These are phyloP conservation scores for Backusella sp. DNA, from an alignment of 192 early-diverging fungal species.

Conservation along the genomic window DNA sequence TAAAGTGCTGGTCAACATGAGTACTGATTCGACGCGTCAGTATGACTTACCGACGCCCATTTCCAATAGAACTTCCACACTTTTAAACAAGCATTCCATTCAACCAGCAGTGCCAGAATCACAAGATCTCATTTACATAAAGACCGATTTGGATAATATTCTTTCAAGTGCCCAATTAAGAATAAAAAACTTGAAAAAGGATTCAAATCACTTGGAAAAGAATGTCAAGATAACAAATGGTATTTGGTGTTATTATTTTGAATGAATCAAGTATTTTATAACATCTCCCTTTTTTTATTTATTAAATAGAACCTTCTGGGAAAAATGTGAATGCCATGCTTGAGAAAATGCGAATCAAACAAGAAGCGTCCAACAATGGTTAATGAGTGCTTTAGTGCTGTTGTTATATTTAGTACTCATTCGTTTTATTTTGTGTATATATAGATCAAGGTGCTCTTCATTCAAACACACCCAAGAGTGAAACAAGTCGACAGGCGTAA, in stretches of 20 bases:
- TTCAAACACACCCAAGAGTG: conserved; percentile 7
- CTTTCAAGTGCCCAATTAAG: conserved; percentile 24
- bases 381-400: background rate
- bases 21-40: conserved; percentile 20
- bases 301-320: conserved; percentile 9
- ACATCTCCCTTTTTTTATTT: background rate
- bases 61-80: background rate
- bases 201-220: conserved; percentile 25
- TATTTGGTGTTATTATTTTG: background rate
- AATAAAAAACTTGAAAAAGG: conserved; percentile 21
- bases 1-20: background rate
- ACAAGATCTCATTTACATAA: conserved; percentile 26
- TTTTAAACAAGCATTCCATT: background rate
- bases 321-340: conserved; percentile 13
- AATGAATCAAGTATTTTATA: background rate
- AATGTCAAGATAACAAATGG: conserved; percentile 23
- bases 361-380: background rate
- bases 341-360: conserved; percentile 16
- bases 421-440: background rate
- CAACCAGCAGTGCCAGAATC: conserved; percentile 21
- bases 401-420: background rate
- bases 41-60: conserved; percentile 5
- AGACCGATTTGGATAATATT: conserved; percentile 28
- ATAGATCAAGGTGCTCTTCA: background rate
- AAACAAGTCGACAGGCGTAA: conserved; percentile 17